These are phyloP conservation scores for Diaporthe citri DNA, from an alignment of 2,329 filamentous ascomycete genomes.

Conservation along the genomic window DNA sequence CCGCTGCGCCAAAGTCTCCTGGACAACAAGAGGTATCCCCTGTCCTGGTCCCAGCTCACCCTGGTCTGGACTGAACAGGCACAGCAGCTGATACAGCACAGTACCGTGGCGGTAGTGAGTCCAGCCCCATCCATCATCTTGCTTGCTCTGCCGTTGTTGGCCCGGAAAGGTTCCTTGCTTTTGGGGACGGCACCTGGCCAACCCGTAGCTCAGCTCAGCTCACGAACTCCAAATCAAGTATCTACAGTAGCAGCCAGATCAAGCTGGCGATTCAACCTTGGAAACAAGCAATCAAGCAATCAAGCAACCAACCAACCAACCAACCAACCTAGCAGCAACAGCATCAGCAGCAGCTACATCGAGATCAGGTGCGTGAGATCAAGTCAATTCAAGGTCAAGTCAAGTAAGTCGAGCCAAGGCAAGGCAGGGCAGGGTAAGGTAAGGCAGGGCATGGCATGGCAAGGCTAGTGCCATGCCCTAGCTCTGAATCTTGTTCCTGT, in stretches of 20 bases:
- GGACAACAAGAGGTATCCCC: constrained; percentile 12
- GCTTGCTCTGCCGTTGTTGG: not conserved
- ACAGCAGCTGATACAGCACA: constrained; percentile 4
- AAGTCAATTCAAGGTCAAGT: not conserved
- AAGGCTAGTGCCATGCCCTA: not conserved
- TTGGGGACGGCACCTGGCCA: constrained; percentile 5
- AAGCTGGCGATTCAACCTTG: not conserved
- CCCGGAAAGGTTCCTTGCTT: constrained; percentile 22
- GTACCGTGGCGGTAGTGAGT: not conserved
- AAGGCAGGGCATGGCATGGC: constrained; percentile 1
- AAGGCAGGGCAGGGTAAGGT: not conserved
- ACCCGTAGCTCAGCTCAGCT: constrained; percentile 5
- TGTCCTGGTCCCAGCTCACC: constrained; percentile 12
- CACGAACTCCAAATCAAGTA: not conserved
- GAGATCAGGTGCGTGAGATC: not conserved
- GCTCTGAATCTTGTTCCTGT: constrained; percentile 21
- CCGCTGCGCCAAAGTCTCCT: constrained; percentile 26
- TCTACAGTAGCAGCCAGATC: constrained; percentile 1
- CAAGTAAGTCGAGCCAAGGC: constrained; percentile 6
- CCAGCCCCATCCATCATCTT: constrained; percentile 1
- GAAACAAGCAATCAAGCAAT: not conserved
- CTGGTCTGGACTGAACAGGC: constrained; percentile 18
- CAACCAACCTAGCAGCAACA: not conserved
- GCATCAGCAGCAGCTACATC: not conserved
- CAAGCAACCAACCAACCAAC: not conserved